Percentiles rank a stretch among this genome's conserved stretches.
These are phyloP conservation scores for Alternaria atra DNA, from an alignment of 2,329 filamentous ascomycete genomes.

Conservation along the genomic window DNA sequence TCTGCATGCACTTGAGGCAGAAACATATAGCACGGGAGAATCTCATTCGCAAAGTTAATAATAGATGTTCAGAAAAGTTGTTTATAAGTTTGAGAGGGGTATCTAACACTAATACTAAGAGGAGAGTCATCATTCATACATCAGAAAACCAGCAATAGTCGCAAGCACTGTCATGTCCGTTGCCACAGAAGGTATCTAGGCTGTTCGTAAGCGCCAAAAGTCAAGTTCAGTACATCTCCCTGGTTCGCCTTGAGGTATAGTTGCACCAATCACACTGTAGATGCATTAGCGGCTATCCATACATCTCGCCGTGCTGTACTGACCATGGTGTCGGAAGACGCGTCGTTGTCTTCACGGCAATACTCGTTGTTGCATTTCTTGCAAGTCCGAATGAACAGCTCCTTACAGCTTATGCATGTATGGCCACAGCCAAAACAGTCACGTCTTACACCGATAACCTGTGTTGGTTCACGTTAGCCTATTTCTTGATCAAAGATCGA, in stretches of 20 bases:
- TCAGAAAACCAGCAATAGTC: not conserved
- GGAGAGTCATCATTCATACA: constrained; percentile 20
- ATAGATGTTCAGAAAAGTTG: not conserved
- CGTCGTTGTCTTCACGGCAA: constrained; percentile 84
- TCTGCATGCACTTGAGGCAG: not conserved
- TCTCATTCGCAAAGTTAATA: not conserved
- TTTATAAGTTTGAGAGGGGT: constrained; percentile 24
- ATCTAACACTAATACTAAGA: constrained; percentile 22
- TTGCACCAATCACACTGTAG: constrained; percentile 54
- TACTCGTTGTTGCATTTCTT: constrained; percentile 79
- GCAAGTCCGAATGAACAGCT: constrained; percentile 75
- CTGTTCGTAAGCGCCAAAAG: not conserved
- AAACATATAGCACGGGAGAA: not conserved
- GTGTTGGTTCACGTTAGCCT: constrained; percentile 40
- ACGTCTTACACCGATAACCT: constrained; percentile 64
- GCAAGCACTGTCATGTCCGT: not conserved
- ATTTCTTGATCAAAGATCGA: constrained; percentile 29
- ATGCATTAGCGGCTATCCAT: constrained; percentile 8
- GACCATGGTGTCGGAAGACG: constrained; percentile 71
- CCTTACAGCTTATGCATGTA: constrained; percentile 80
- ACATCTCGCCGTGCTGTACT: constrained; percentile 7
- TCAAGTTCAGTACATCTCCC: constrained; percentile 44
- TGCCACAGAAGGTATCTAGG: not conserved
- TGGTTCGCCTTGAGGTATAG: constrained; percentile 45
- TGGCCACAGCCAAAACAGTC: constrained; percentile 89